Evolutionary conservation across 108 stramenopile genomes (phyloP), one percentile per base, ranked within the genome.

Genomic region (Nitzschia inconspicua): DNA sequence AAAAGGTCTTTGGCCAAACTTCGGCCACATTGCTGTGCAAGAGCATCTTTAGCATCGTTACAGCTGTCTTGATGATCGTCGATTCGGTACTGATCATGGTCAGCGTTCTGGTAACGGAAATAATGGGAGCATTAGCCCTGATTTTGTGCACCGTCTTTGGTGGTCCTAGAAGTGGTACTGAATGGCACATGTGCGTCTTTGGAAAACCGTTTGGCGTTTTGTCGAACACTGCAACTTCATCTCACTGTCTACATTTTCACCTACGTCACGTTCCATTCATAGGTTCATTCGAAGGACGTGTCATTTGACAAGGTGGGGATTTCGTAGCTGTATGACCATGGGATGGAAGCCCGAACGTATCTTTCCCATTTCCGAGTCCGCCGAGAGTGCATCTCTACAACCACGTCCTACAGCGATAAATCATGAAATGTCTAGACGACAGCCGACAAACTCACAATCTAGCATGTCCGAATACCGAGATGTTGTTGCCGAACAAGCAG

Each of bases 241-340:
- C n/a, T n/a, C n/a, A n/a, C n/a, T n/a, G n/a, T n/a, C n/a, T n/a
- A n/a, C n/a, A n/a, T n/a, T n/a, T n/a, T n/a, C n/a, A 1, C 32
- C 51, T 8, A 14, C 29, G 29, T 52, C n/a, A 11, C 51, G 28
- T 31, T 26, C 28, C 51, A 18, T 36, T 56, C 25, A 2, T 9
- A 58, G 57, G 31, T 58, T 58, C 43, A 58, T 58, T 26, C 41
- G 57, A 4, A 58, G 31, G 25, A 58, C 57, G 14, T 63, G 63
- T 42, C 63, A 63, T 30, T 26, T 63, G 16, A 63, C 63, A 11
- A 36, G 63, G 25, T 63, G 63, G 63, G 50, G 51, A 4, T 66
- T 56, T 41, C 65, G 65, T 23, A 56, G 41, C 7, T 66, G 57
- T 11, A 41, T n/a, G n/a, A n/a, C 43, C 42, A 42, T 44, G 25